These are phyloP conservation scores for Thalia dealbata DNA, from an alignment of 176 grass and related monocot species.

Conservation along the genomic window DNA sequence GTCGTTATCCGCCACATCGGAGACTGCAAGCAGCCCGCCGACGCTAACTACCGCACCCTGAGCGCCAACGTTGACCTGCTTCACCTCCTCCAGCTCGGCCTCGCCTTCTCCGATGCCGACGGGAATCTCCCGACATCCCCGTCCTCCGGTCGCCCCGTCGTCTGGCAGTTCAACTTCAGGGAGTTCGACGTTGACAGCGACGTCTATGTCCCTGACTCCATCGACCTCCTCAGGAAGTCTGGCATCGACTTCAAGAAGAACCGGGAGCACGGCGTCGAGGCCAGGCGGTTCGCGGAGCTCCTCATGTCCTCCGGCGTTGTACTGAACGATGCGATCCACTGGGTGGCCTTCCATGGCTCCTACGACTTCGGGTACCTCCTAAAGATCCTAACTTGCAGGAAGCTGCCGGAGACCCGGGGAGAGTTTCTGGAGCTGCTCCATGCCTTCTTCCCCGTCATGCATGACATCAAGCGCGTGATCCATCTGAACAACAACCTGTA, in stretches of 20 bases:
- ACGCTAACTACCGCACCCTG: neutral
- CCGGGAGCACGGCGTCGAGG: constrained; percentile 6
- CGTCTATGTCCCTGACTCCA: constrained; percentile 8
- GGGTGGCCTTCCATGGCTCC: constrained; percentile 10
- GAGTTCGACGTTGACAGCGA: constrained; percentile 12
- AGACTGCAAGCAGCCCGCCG: constrained; percentile 1
- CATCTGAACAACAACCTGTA: constrained; percentile 9
- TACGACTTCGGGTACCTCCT: constrained; percentile 16
- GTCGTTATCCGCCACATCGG: constrained; percentile 7
- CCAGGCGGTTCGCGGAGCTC: constrained; percentile 1
- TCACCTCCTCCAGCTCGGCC: constrained; percentile 10
- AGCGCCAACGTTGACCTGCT: constrained; percentile 14
- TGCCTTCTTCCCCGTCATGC: constrained; percentile 2
- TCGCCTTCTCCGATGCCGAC: constrained; percentile 10
- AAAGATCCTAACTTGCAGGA: constrained; percentile 9
- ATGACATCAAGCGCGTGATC: constrained; percentile 17
- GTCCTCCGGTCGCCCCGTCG: neutral
- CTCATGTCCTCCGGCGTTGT: constrained; percentile 9
- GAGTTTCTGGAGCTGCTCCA: neutral
- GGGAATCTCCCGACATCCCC: constrained; percentile 12
- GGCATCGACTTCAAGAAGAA: constrained; percentile 19
- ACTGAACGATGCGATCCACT: constrained; percentile 10
- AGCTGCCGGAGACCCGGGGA: neutral
- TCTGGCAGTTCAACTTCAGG: constrained; percentile 21
- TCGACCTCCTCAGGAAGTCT: constrained; percentile 8